A percentile compares a stretch with the other conserved stretches of the same genome.
These are phyloP conservation scores for Starmera dryadoides DNA, from an alignment of 805 yeast genomes.

Conservation along the genomic window DNA sequence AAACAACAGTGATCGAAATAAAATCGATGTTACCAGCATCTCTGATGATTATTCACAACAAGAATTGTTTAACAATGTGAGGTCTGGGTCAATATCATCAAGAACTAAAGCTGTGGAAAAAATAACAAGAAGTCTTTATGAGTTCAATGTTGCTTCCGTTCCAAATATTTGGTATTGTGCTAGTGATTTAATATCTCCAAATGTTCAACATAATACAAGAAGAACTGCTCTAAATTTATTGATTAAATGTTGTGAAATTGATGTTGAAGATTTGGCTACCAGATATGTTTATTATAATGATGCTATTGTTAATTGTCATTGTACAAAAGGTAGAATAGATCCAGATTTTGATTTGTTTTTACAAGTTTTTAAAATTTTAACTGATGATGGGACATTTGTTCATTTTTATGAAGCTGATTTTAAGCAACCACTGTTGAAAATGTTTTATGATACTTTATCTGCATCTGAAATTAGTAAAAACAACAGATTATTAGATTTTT, in stretches of 20 bases:
- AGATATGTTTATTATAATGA: constrained; percentile 54
- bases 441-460: constrained; percentile 27
- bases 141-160: constrained; percentile 47
- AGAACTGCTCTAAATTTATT: constrained; percentile 47
- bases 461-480: constrained; percentile 19
- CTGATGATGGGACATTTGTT: constrained; percentile 46
- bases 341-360: constrained; percentile 47
- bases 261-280: constrained; percentile 38
- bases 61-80: constrained; percentile 29
- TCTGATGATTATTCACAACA: constrained; percentile 38
- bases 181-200: constrained; percentile 38
- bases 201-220: constrained; percentile 26
- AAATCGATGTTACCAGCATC: constrained; percentile 34
- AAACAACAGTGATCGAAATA: constrained; percentile 16
- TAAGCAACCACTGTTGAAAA: constrained; percentile 28
- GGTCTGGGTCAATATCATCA: constrained; percentile 26
- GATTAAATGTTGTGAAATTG: constrained; percentile 45
- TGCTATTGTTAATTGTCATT: constrained; percentile 37
- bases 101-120: constrained; percentile 45
- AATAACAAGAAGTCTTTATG: constrained; percentile 42
- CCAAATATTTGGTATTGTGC: constrained; percentile 76
- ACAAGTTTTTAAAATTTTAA: constrained; percentile 36
- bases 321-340: constrained; percentile 26
- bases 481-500: constrained; percentile 16
- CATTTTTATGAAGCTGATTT: constrained; percentile 43